Conservation (phyloP, 177 flowering plant species). For the Vitis hybrid region DNA sequence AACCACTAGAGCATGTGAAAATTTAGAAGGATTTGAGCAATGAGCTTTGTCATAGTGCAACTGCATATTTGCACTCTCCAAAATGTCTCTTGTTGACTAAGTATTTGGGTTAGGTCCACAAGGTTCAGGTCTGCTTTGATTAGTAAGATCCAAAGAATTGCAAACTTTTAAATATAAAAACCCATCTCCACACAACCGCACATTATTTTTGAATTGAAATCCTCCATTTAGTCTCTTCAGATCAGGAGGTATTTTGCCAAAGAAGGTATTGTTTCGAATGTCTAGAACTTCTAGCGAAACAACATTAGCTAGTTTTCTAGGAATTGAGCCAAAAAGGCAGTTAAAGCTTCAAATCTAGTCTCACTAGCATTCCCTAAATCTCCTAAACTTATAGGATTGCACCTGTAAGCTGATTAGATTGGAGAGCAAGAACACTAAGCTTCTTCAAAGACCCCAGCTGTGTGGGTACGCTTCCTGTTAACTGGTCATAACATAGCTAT, state of each 20-base stretch:
- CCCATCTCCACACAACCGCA: conserved; percentile 48
- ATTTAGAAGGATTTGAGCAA: conserved; percentile 32
- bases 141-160: conserved; percentile 21
- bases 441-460: conserved; percentile 48
- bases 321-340: conserved; percentile 60
- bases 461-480: conserved; percentile 59
- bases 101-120: conserved; percentile 25
- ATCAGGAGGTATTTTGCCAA: conserved; percentile 59
- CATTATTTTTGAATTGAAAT: conserved; percentile 46
- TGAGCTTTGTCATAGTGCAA: conserved; percentile 33
- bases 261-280: conserved; percentile 49
- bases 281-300: conserved; percentile 47
- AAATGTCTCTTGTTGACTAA: conserved; percentile 32
- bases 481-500: conserved; percentile 64
- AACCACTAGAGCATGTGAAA: conserved; percentile 28
- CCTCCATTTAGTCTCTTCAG: conserved; percentile 53
- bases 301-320: conserved; percentile 43
- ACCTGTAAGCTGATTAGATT: conserved; percentile 48
- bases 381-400: conserved; percentile 68
- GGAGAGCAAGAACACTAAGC: conserved; percentile 53
- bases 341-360: conserved; percentile 59
- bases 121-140: conserved; percentile 29
- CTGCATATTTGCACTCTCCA: conserved; percentile 50
- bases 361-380: conserved; percentile 28
- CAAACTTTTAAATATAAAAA: conserved; percentile 37